Evolutionary conservation across 257 asterid genomes (phyloP).

Genomic region (Solanum corneliomulleri): DNA sequence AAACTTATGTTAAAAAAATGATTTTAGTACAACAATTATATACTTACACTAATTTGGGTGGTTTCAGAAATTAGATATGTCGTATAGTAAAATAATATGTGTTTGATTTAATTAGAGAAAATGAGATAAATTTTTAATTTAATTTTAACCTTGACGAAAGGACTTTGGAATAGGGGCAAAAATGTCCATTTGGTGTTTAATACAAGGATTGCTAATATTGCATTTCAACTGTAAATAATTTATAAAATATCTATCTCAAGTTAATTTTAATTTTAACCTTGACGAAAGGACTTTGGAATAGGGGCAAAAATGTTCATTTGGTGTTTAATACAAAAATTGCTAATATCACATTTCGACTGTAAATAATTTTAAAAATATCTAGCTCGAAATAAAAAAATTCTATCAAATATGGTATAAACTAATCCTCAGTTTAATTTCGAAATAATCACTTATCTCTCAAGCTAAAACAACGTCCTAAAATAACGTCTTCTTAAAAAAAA

Average conservation of each 20-base stretch:
- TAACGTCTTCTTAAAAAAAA: fast-evolving
- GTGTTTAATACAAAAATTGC: not conserved
- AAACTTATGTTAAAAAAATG: not conserved
- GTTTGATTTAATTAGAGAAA: not conserved
- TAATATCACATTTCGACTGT: no score
- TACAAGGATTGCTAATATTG: not conserved
- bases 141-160: not conserved
- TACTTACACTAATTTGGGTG: not conserved
- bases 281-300: not conserved
- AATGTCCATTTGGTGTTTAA: not conserved
- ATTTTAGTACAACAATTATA: not conserved
- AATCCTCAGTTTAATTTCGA: not conserved
- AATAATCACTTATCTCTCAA: not conserved
- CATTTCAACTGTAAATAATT: not conserved
- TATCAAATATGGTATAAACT: not conserved
- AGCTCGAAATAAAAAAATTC: not conserved
- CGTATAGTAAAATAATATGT: not conserved
- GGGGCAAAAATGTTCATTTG: not conserved
- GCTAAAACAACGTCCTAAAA: not conserved
- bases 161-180: not conserved
- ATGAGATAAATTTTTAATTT: not conserved
- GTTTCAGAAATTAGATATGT: not conserved
- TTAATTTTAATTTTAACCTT: not conserved
- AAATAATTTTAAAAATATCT: not conserved
- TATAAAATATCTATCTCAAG: not conserved